Percentiles rank a stretch among this genome's conserved stretches.
These are phyloP conservation scores for Astragalus membranaceus DNA, from an alignment of 306 rosid species.

Conservation along the genomic window DNA sequence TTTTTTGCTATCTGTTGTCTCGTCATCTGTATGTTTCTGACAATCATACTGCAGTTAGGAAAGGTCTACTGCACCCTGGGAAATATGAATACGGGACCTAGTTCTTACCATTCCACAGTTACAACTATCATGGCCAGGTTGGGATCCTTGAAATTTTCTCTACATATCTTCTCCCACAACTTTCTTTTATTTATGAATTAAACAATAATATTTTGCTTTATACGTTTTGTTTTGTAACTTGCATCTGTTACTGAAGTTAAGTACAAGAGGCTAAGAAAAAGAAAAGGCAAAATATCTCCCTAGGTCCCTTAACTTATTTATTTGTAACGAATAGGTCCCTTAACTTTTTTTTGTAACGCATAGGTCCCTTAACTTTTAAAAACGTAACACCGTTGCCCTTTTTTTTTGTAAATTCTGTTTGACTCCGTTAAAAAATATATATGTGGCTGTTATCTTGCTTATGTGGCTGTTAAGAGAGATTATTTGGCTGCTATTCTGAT, in stretches of 20 bases:
- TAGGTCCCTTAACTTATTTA: too few relatives aligned
- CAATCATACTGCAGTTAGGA: slow-evolving; percentile 37
- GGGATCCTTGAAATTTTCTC: slow-evolving; percentile 11
- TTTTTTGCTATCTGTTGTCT: not conserved
- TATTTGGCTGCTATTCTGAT: too few relatives aligned
- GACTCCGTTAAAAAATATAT: too few relatives aligned
- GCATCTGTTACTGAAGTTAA: not conserved
- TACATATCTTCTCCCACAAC: not conserved
- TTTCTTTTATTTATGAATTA: not conserved
- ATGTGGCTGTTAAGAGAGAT: too few relatives aligned
- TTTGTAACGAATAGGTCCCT: too few relatives aligned
- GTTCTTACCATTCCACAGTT: slow-evolving; percentile 30
- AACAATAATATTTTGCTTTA: slow-evolving; percentile 2
- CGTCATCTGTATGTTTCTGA: slow-evolving; percentile 6
- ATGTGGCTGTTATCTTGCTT: too few relatives aligned
- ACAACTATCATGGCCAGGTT: slow-evolving; percentile 61
- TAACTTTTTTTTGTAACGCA: too few relatives aligned
- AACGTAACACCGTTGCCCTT: too few relatives aligned
- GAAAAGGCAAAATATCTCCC: too few relatives aligned
- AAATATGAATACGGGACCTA: slow-evolving; percentile 27
- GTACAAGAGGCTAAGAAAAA: not conserved
- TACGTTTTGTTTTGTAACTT: not conserved
- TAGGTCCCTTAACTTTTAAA: too few relatives aligned
- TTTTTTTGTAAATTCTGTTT: too few relatives aligned
- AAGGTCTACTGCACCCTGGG: slow-evolving; percentile 44